These are phyloP conservation scores for Phylloporus sp. DNA, from an alignment of 768 basidiomycete species.

Conservation along the genomic window DNA sequence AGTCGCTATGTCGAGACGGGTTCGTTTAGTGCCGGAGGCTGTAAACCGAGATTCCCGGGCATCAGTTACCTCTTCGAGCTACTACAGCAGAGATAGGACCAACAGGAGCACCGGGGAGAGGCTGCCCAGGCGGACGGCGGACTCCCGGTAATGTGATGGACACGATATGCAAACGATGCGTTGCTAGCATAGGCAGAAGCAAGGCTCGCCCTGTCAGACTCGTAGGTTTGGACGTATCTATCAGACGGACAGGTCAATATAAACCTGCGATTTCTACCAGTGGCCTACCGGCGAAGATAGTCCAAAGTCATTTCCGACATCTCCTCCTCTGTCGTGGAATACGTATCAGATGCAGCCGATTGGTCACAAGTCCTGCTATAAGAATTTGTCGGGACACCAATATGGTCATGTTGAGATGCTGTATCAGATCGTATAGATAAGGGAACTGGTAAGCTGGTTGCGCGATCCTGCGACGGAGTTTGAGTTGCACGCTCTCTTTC, in stretches of 20 bases:
- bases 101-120: slow-evolving; percentile 14
- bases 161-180: slow-evolving; percentile 30
- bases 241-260: background rate
- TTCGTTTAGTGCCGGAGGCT: slow-evolving; percentile 19
- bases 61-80: slow-evolving; percentile 1
- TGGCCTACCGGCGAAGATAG: slow-evolving; percentile 28
- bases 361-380: background rate
- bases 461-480: background rate
- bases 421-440: background rate
- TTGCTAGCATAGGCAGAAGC: slow-evolving; percentile 29
- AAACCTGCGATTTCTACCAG: background rate
- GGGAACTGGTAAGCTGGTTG: background rate
- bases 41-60: background rate
- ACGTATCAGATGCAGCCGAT: background rate
- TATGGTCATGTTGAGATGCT: background rate
- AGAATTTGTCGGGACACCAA: background rate
- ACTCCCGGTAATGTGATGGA: slow-evolving; percentile 5
- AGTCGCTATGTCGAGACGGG: slow-evolving; percentile 26
- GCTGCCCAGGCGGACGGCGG: background rate
- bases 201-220: slow-evolving; percentile 29
- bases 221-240: slow-evolving; percentile 31
- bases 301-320: slow-evolving; percentile 28
- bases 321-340: slow-evolving; percentile 17
- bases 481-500: slow-evolving; percentile 3
- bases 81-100: slow-evolving; percentile 1